Evolutionary conservation across 345 rosid species (phyloP), one percentile per base, ranked within the genome.

Genomic region (Boechera retrofracta): DNA sequence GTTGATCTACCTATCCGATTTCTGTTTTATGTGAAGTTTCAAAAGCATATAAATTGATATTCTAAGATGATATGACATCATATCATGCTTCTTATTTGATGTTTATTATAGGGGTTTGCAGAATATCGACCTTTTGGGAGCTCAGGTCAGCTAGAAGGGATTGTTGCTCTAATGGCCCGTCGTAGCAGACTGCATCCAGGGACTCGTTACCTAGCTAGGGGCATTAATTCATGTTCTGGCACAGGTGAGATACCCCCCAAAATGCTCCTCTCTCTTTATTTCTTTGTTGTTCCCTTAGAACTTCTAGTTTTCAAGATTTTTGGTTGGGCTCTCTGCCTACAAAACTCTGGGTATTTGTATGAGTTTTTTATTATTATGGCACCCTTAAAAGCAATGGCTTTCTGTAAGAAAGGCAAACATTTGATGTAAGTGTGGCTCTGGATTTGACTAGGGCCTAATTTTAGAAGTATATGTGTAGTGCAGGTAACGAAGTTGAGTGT

Each of bases 401-500:
- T 69, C 24, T 62, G 32, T 7, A 51, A 21, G 62, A 59, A 18
- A 24, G 68, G 69, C 55, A 51, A 18, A 6, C 55, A 29, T 15
- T 62, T 53, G 3, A 64, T 57, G 57, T 38, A 66, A 48, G 64
- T 75, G 51, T 24, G 61, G 36, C 51, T 72, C 51, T 72, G 61
- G 67, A 67, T 72, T 76, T 67, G 66, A 55, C 64, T 64, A 69
- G 74, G 61, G 64, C 73, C 80, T 75, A 79, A 78, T 55, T 80
- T 77, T 67, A 69, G 39, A 78, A 75, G 56, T 66, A 70, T 72
- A 67, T 83, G 32, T 71, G 52, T 83, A 60, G 83, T 75, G 80
- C 89, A 95, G 99, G 99, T 82, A 95, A 95, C 79, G 98, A 95
- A 86, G 96, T 89, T 57, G 99, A 95, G 85, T 95, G 98, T 80